Percentiles rank a stretch among this genome's conserved stretches.
These are phyloP conservation scores for Trichoderma semiorbis DNA, from an alignment of 2,329 filamentous ascomycete genomes.

Conservation along the genomic window DNA sequence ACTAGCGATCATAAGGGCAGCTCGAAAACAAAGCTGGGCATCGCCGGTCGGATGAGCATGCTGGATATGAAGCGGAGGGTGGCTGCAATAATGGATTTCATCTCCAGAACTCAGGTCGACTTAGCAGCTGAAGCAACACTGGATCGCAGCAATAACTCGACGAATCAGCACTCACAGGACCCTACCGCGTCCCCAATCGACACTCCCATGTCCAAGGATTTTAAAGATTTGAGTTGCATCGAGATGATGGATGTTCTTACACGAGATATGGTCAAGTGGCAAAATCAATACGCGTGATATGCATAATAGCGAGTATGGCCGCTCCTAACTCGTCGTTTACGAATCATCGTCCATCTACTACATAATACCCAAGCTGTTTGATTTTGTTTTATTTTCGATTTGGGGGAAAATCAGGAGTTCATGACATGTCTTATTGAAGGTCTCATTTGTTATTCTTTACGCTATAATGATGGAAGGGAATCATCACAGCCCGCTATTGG, in stretches of 20 bases:
- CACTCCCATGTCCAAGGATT: constrained; percentile 46
- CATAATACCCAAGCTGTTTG: background rate
- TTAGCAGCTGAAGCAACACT: constrained; percentile 64
- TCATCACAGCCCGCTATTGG: background rate
- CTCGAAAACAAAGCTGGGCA: constrained; percentile 49
- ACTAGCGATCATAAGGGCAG: constrained; percentile 50
- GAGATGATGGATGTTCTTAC: constrained; percentile 92
- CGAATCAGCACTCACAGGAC: constrained; percentile 29
- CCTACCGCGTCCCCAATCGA: background rate
- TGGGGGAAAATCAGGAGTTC: background rate
- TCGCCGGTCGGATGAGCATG: constrained; percentile 72
- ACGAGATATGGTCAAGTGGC: constrained; percentile 78
- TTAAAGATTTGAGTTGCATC: constrained; percentile 71
- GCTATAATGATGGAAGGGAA: background rate
- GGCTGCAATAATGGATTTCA: constrained; percentile 82
- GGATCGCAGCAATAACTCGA: constrained; percentile 38
- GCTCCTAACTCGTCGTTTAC: background rate
- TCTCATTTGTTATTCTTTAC: background rate
- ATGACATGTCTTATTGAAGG: background rate
- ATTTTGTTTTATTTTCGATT: background rate
- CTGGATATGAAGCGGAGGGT: constrained; percentile 84
- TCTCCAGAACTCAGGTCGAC: constrained; percentile 83
- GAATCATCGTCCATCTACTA: background rate
- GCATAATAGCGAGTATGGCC: constrained; percentile 27
- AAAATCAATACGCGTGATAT: constrained; percentile 61